These are phyloP conservation scores for Tolypocladium ovalisporum DNA, from an alignment of 2,329 filamentous ascomycete species.

Conservation along the genomic window DNA sequence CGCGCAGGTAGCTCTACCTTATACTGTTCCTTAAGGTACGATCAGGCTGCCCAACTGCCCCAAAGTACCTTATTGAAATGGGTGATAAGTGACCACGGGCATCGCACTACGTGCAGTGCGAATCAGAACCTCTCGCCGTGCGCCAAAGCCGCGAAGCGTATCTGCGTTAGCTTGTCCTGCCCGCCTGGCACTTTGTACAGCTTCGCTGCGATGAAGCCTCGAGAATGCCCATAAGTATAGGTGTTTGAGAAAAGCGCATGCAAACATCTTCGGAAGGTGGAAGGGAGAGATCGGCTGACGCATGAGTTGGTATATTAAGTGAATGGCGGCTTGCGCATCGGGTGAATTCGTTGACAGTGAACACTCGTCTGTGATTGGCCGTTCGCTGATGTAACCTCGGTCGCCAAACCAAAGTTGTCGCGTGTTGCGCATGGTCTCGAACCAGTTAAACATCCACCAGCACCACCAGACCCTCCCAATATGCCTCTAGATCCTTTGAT, in stretches of 20 bases:
- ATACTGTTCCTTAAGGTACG: too few species aligned
- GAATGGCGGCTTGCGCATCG: too few species aligned
- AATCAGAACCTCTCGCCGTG: too few species aligned
- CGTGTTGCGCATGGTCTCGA: background rate
- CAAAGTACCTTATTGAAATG: too few species aligned
- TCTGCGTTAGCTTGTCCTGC: background rate
- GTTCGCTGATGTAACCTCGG: background rate
- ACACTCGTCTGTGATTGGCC: background rate
- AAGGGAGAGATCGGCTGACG: background rate
- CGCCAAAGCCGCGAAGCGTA: background rate
- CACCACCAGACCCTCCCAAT: conserved; percentile 8
- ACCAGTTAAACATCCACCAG: conserved; percentile 30
- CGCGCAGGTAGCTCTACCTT: too few species aligned
- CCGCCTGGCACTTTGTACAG: background rate
- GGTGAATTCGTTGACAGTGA: background rate
- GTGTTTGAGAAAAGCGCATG: too few species aligned
- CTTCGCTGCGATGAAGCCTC: background rate
- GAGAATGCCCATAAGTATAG: background rate
- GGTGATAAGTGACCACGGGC: too few species aligned
- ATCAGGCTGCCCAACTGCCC: background rate
- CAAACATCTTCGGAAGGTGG: background rate
- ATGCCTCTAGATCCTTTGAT: conserved; percentile 32
- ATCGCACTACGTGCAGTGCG: too few species aligned
- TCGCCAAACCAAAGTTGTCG: background rate
- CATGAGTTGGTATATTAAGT: too few species aligned